Conservation (phyloP, 2,329 filamentous ascomycete species). For the Aphanocladium album region DNA sequence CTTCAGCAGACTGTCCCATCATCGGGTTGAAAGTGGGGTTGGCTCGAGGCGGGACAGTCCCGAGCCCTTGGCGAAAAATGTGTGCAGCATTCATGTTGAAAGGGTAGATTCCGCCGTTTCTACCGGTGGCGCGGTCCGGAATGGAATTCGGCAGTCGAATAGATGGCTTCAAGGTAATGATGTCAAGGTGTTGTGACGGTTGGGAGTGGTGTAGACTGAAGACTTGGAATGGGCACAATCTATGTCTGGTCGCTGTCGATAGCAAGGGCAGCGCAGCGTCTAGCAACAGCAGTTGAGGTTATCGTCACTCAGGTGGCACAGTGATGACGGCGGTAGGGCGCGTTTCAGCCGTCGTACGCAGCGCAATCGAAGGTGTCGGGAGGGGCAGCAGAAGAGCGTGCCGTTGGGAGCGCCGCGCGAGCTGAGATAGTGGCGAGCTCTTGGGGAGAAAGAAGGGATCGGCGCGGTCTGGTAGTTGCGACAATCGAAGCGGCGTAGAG, state of each 20-base stretch:
- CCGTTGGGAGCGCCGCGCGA: too few relatives aligned
- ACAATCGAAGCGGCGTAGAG: background rate
- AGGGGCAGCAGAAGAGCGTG: too few relatives aligned
- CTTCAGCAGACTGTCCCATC: conserved; percentile 26
- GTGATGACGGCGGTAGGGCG: background rate
- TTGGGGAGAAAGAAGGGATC: too few relatives aligned
- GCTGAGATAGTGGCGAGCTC: too few relatives aligned
- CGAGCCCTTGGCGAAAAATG: conserved; percentile 56
- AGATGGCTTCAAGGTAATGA: background rate
- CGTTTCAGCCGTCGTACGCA: background rate
- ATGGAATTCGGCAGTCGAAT: background rate
- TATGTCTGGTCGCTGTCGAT: background rate
- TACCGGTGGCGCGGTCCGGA: background rate
- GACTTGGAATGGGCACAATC: background rate
- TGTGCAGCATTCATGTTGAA: conserved; percentile 52
- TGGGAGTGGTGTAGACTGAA: background rate
- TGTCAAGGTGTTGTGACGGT: background rate
- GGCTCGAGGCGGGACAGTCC: conserved; percentile 36
- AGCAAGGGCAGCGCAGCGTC: too few relatives aligned
- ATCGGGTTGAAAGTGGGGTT: conserved; percentile 27
- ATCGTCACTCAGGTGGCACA: background rate
- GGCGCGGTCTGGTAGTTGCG: background rate
- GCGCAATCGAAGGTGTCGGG: too few relatives aligned
- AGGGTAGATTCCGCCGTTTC: background rate
- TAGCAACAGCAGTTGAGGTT: background rate